Conservation (phyloP, 2,329 filamentous ascomycete species). For the Dothideomycetes sp. region DNA sequence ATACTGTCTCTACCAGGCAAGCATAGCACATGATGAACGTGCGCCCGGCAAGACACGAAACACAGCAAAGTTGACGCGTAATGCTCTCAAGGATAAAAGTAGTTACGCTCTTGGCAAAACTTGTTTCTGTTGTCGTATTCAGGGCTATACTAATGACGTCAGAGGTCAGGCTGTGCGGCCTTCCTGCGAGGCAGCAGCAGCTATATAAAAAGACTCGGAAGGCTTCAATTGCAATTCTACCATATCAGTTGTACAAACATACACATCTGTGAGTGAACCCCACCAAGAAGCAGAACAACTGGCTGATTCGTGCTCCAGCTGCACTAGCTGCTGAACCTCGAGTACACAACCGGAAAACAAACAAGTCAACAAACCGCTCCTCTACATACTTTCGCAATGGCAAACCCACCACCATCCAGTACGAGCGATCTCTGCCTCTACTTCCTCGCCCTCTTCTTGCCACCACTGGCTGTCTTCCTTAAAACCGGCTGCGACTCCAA, state of each 20-base stretch:
- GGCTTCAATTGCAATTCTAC: background rate
- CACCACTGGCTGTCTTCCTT: slow-evolving; percentile 9
- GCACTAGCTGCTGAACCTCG: background rate
- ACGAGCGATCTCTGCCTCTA: slow-evolving; percentile 6
- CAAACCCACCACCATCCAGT: background rate
- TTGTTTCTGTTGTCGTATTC: background rate
- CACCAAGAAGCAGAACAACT: background rate
- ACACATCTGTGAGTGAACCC: background rate
- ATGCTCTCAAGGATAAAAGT: no score
- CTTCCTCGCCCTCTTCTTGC: slow-evolving; percentile 11
- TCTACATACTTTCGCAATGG: background rate
- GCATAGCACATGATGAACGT: no score
- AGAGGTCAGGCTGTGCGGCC: background rate
- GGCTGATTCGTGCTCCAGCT: background rate
- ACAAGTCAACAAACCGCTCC: background rate
- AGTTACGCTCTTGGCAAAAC: background rate
- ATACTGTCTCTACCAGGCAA: no score
- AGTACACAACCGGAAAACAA: background rate
- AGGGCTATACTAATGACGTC: background rate
- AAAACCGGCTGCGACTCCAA: slow-evolving; percentile 6
- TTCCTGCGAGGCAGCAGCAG: background rate
- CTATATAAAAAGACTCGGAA: no score
- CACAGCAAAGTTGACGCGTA: no score
- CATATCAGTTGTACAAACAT: background rate
- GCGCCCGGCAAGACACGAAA: no score